phyloP scores from a whole-genome alignment of 345 rosid species.

The Euphorbia pulcherrima region DNA sequence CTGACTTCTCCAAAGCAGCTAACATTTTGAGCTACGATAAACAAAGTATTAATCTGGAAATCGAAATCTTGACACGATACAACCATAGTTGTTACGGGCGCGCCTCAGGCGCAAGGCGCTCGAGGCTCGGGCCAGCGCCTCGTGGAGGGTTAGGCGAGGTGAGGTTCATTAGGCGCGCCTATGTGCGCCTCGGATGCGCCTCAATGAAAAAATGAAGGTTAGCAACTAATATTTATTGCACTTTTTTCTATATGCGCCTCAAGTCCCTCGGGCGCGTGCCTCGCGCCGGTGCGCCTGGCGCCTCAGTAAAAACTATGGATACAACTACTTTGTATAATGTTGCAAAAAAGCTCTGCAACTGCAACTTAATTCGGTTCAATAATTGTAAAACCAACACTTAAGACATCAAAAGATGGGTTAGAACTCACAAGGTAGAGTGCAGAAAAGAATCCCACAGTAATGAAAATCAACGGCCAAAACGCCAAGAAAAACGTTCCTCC shows the following conservation, averaged over 20 bases:
- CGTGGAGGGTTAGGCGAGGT: too few relatives aligned
- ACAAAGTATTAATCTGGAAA: not conserved
- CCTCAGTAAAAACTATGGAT: too few relatives aligned
- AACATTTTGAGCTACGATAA: not conserved
- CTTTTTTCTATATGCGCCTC: too few relatives aligned
- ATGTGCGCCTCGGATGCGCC: too few relatives aligned
- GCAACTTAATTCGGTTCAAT: not conserved
- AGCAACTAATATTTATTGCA: too few relatives aligned
- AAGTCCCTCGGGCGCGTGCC: too few relatives aligned
- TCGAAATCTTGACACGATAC: not conserved
- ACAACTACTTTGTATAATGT: too few relatives aligned
- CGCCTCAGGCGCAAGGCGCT: too few relatives aligned
- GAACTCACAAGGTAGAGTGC: slow-evolving; percentile 74
- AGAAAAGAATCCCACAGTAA: slow-evolving; percentile 60
- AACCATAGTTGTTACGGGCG: not conserved
- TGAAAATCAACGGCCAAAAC: slow-evolving; percentile 76
- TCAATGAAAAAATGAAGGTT: too few relatives aligned
- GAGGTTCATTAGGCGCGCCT: too few relatives aligned
- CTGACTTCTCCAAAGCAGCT: not conserved
- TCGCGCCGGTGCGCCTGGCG: too few relatives aligned
- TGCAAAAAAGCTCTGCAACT: not conserved
- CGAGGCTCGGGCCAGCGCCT: too few relatives aligned
- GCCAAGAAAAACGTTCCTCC: slow-evolving; percentile 93
- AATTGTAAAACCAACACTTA: not conserved
- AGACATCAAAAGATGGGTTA: slow-evolving; percentile 4